Percentiles rank a stretch among this genome's conserved stretches.
Evolutionary conservation across 1,284 basidiomycete genomes (phyloP).

Genomic region (Stygiomarasmius scandens): DNA sequence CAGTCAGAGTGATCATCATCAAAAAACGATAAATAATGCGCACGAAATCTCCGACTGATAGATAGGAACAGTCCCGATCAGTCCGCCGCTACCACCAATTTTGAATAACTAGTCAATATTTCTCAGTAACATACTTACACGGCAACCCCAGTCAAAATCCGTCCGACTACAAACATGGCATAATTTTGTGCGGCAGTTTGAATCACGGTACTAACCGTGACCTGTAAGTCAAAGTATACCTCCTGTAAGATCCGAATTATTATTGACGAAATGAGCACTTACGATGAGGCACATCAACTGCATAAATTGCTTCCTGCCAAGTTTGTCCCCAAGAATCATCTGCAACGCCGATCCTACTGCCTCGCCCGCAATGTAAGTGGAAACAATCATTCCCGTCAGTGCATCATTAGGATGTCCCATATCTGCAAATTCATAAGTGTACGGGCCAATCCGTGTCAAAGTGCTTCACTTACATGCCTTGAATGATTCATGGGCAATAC

Average conservation of each 20-base stretch:
- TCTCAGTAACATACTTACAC: constrained; percentile 10
- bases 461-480: constrained; percentile 15
- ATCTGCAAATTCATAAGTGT: constrained; percentile 5
- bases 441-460: not conserved
- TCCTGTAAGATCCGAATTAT: too few relatives aligned
- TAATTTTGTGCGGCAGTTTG: constrained; percentile 23
- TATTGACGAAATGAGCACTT: constrained; percentile 12
- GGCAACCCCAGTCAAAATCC: constrained; percentile 21
- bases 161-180: constrained; percentile 18
- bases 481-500: constrained; percentile 22
- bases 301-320: constrained; percentile 23
- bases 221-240: constrained; percentile 1
- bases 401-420: constrained; percentile 20
- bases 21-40: not conserved
- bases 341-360: constrained; percentile 20
- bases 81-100: constrained; percentile 12
- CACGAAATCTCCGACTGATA: constrained; percentile 23
- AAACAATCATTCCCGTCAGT: constrained; percentile 19
- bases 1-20: not conserved
- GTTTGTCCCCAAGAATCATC: constrained; percentile 18
- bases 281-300: constrained; percentile 12
- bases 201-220: constrained; percentile 20
- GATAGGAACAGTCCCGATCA: constrained; percentile 21
- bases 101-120: not conserved
- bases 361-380: constrained; percentile 22